Evolutionary conservation across 352 stramenopile species (phyloP).

Genomic region (Phytophthora sp.): DNA sequence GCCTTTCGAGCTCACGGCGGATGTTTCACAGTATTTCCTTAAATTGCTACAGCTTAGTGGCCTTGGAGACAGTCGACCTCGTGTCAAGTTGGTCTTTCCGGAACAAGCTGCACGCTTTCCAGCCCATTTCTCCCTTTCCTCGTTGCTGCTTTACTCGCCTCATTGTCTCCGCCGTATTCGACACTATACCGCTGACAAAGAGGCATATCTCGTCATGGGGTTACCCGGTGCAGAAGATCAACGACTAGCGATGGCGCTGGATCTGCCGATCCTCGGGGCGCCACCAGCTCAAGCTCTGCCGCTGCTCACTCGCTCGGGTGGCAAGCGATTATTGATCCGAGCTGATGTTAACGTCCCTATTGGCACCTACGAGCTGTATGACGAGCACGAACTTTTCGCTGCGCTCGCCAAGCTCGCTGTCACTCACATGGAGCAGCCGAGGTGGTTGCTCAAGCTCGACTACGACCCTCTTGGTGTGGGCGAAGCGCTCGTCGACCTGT

Average conservation of each 20-base stretch:
- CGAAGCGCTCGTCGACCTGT: slow-evolving; percentile 71
- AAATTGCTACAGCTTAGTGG: slow-evolving; percentile 87
- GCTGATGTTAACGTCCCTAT: slow-evolving; percentile 88
- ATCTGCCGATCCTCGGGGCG: slow-evolving; percentile 79
- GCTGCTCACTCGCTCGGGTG: slow-evolving; percentile 77
- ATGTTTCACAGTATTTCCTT: slow-evolving; percentile 83
- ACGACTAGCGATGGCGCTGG: slow-evolving; percentile 73
- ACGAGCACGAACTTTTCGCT: slow-evolving; percentile 85
- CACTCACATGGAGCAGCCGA: slow-evolving; percentile 76
- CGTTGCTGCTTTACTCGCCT: slow-evolving; percentile 85
- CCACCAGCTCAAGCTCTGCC: slow-evolving; percentile 52
- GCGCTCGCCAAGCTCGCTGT: slow-evolving; percentile 88
- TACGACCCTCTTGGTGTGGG: slow-evolving; percentile 73
- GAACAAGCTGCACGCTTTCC: slow-evolving; percentile 86
- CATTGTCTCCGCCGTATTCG: slow-evolving; percentile 76
- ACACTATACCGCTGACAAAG: slow-evolving; percentile 56
- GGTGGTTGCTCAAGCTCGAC: slow-evolving; percentile 87
- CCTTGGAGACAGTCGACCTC: slow-evolving; percentile 54
- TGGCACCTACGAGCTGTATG: slow-evolving; percentile 90
- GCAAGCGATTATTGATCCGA: slow-evolving; percentile 82
- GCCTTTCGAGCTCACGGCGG: slow-evolving; percentile 76
- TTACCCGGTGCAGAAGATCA: slow-evolving; percentile 82
- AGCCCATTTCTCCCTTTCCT: slow-evolving; percentile 80
- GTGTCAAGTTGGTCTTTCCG: slow-evolving; percentile 85
- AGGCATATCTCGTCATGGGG: slow-evolving; percentile 82